Evolutionary conservation across 176 grass and related monocot species (phyloP), one percentile per base, ranked within the genome.

Genomic region (Aechmea fasciata): DNA sequence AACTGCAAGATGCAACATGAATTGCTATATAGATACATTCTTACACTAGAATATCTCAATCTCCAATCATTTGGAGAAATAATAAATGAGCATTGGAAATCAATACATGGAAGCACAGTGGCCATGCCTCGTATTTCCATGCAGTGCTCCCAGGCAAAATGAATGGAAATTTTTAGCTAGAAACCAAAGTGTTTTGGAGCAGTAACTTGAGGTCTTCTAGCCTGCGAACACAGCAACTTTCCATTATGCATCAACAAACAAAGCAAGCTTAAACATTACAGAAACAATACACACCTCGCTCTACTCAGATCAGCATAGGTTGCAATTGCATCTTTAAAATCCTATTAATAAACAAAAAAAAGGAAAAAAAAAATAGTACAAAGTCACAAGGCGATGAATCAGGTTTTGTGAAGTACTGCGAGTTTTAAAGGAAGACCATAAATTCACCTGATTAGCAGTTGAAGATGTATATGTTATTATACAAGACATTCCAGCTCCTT

Each of bases 381-480:
- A 7, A 61, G 15, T 19, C 5, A 1, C 55, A 61, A 18, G 20
- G 14, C 33, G 22, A 65, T 22, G 25, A 53, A 53, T 24, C 11
- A 75, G 4, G 33, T 23, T 6, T 24, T 14, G n/a, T 19, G 15
- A 1, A 65, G 10, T 13, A 9, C 5, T 65, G 33, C 14, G 52
- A 53, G 9, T 50, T 65, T 53, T 63, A 24, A 50, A 52, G 63
- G 15, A 19, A 72, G 52, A 82, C 49, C 61, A 69, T 17, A 62
- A 50, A 70, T 71, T 74, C 76, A 99, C 94, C 86, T 99, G 94
- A 51, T 78, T 90, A 70, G 94, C 77, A 23, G 94, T 99, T 65
- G 94, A 99, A 78, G 82, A 53, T 72, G 94, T 99, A 77, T 84
- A 93, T 79, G 89, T 88, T 79, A 93, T 84, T 85, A 99, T 83